Evolutionary conservation across 768 basidiomycete genomes (phyloP).

Genomic region (Boletus patriciae): DNA sequence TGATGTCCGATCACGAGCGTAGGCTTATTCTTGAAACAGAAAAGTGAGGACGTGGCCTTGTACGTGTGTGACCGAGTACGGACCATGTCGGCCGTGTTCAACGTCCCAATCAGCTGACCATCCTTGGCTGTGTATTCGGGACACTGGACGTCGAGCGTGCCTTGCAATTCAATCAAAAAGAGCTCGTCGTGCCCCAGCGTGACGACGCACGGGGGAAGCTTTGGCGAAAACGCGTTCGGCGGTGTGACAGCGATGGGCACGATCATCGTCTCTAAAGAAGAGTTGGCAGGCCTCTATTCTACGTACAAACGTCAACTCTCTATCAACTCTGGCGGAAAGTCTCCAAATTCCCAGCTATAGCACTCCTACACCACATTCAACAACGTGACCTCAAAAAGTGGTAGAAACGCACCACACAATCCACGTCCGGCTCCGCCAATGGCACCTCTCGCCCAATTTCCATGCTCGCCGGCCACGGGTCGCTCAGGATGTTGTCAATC

Average conservation of each 20-base stretch:
- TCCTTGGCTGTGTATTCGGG: slow-evolving; percentile 50
- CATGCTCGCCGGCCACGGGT: slow-evolving; percentile 70
- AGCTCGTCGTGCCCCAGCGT: slow-evolving; percentile 77
- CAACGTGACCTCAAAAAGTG: neutral
- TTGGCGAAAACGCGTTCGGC: slow-evolving; percentile 34
- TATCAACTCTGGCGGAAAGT: slow-evolving; percentile 31
- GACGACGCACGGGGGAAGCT: slow-evolving; percentile 64
- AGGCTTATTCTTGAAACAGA: slow-evolving; percentile 55
- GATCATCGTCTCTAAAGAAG: slow-evolving; percentile 51
- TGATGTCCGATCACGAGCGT: slow-evolving; percentile 86
- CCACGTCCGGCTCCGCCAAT: slow-evolving; percentile 48
- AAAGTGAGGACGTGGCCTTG: neutral
- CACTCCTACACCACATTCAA: slow-evolving; percentile 49
- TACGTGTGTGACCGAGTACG: slow-evolving; percentile 22
- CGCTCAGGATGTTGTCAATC: slow-evolving; percentile 67
- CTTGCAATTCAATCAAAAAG: slow-evolving; percentile 87
- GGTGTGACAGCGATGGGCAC: slow-evolving; percentile 53
- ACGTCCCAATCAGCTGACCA: slow-evolving; percentile 75
- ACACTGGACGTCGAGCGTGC: slow-evolving; percentile 69
- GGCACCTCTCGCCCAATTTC: slow-evolving; percentile 67
- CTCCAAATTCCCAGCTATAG: slow-evolving; percentile 68
- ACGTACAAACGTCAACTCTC: neutral
- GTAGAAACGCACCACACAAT: slow-evolving; percentile 62
- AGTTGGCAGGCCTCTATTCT: neutral
- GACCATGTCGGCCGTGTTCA: slow-evolving; percentile 66